Evolutionary conservation across 306 rosid genomes (phyloP), one percentile per base, ranked within the genome.

Genomic region (Fragaria iinumae): DNA sequence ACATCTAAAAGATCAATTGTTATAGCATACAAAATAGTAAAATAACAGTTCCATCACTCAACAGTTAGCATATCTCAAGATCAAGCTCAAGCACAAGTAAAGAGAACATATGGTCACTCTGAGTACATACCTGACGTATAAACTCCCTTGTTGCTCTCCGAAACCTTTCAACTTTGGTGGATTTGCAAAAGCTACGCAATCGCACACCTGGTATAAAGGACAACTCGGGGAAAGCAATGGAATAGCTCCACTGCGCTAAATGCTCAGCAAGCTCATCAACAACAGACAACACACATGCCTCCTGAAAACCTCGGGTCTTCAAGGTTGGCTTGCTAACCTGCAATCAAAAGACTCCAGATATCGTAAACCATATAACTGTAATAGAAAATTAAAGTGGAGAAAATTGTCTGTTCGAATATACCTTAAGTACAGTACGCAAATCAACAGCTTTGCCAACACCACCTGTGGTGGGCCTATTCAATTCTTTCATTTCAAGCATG

Each of bases 401-500:
- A 77, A 48, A 44, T 34, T 27, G 67, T 55, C 38, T 13, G 45
- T 34, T 57, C 16, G 65, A 38, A n/a, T 43, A 32, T 85, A 94
- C 98, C 97, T 91, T 92, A 77, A 95, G 80, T 85, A 79, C n/a
- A 43, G 88, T 86, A 69, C 81, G 91, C 82, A 95, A 84, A 86
- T 95, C 97, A 87, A 88, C 85, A 72, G 97, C 96, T 87, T 86
- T 90, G 71, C 97, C 96, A 80, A 89, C 88, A 53, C 97, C 98
- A 36, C 96, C 96, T 23, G 93, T 88, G 6, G 97, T 88, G 48
- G 96, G 84, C 59, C 89, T 84, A 81, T 88, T 94, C 84, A 94
- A 80, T 86, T 94, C 98, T 75, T 94, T 94, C 96, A 92, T 95
- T 80, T 92, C 98, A 71, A 95, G 87, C 97, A 92, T 95, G 82